phyloP scores from a whole-genome alignment of 2,329 filamentous ascomycete genomes.

The Biscogniauxia mediterranea region DNA sequence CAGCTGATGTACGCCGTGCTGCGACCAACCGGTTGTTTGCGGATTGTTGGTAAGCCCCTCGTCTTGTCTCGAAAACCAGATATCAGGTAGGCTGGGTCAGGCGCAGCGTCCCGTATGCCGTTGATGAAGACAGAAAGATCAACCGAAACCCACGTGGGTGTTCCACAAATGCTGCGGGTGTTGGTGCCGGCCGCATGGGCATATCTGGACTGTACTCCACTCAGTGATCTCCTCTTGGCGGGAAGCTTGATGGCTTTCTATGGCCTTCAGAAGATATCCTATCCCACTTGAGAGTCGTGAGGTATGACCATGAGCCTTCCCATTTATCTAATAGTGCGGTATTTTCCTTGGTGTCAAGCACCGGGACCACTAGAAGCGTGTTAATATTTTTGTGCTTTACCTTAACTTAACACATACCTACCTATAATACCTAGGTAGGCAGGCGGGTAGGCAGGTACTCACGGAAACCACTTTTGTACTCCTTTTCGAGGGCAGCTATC shows the following conservation, averaged over 20 bases:
- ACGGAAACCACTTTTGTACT: constrained; percentile 84
- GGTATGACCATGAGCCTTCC: constrained; percentile 81
- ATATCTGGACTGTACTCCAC: constrained; percentile 6
- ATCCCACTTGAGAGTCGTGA: constrained; percentile 74
- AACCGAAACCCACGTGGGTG: constrained; percentile 22
- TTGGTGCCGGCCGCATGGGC: constrained; percentile 8
- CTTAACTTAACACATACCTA: neutral
- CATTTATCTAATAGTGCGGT: constrained; percentile 66
- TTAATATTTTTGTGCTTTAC: constrained; percentile 14
- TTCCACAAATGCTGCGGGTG: constrained; percentile 12
- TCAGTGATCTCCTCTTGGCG: constrained; percentile 56
- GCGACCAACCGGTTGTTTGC: constrained; percentile 27
- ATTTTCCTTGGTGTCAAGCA: constrained; percentile 67
- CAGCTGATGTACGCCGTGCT: constrained; percentile 22
- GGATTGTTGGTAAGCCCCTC: constrained; percentile 19
- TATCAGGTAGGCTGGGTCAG: constrained; percentile 13
- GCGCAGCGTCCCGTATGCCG: constrained; percentile 25
- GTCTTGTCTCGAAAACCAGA: constrained; percentile 23
- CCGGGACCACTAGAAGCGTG: constrained; percentile 61
- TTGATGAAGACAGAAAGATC: constrained; percentile 29
- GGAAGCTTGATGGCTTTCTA: constrained; percentile 72
- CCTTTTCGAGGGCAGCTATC: constrained; percentile 69
- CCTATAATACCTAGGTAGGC: too few relatives aligned
- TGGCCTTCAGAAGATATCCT: constrained; percentile 66
- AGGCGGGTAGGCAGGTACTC: constrained; percentile 28